Evolutionary conservation across 2,329 filamentous ascomycete genomes (phyloP).

Genomic region (Fusarium sp.): DNA sequence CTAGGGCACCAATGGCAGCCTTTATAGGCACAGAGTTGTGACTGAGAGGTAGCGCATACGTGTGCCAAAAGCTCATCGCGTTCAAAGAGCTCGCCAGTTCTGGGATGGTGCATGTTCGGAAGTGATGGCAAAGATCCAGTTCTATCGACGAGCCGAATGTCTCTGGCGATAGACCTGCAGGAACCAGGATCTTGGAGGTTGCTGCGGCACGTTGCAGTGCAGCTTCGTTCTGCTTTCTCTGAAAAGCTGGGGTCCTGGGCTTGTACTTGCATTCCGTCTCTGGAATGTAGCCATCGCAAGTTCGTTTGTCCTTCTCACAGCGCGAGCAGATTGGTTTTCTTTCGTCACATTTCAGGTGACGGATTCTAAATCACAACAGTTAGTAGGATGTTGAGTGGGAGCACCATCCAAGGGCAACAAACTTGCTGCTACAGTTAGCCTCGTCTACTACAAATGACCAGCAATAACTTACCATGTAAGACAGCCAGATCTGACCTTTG

Average conservation of each 20-base stretch:
- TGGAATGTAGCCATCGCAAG: conserved; percentile 26
- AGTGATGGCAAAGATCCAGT: conserved; percentile 20
- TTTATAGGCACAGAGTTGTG: conserved; percentile 5
- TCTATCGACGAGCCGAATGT: conserved; percentile 2
- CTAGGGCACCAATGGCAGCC: conserved; percentile 13
- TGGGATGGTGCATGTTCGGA: conserved; percentile 4
- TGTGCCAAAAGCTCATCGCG: conserved; percentile 17
- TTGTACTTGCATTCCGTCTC: background rate
- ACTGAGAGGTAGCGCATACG: conserved; percentile 9
- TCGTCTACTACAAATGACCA: rapidly evolving
- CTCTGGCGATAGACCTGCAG: conserved; percentile 5
- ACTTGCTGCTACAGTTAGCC: conserved; percentile 18
- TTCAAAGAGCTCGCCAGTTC: background rate
- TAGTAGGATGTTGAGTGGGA: background rate
- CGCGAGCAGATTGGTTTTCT: conserved; percentile 21
- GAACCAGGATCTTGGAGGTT: conserved; percentile 1
- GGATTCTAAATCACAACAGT: conserved; percentile 9
- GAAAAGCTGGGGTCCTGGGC: background rate
- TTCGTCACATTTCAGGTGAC: conserved; percentile 33
- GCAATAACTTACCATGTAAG: conserved; percentile 5
- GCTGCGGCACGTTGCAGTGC: background rate
- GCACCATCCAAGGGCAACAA: background rate
- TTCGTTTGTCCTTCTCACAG: conserved; percentile 18
- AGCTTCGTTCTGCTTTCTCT: conserved; percentile 3
- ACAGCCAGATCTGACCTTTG: conserved; percentile 32